A percentile compares a stretch with the other conserved stretches of the same genome.
Evolutionary conservation across 179 eudicot genomes (phyloP).

Genomic region (Patellifolia procumbens): DNA sequence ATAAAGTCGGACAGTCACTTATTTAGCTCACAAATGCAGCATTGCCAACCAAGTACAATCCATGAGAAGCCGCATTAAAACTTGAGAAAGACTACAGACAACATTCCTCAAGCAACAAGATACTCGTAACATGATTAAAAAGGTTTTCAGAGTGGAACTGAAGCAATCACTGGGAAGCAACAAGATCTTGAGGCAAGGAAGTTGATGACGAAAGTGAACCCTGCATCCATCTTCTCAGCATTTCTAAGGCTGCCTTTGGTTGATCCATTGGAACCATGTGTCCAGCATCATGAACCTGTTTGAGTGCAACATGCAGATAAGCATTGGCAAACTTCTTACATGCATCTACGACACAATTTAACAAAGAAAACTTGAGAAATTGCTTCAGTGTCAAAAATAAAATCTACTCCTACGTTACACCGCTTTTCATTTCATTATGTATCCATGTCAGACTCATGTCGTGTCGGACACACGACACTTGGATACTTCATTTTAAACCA

Average conservation of each 20-base stretch:
- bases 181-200: slow-evolving; percentile 15
- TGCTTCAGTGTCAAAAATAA: background rate
- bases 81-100: background rate
- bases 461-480: too few species aligned
- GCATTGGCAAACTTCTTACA: too few species aligned
- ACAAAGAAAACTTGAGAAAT: background rate
- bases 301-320: background rate
- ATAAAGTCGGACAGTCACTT: too few species aligned
- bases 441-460: too few species aligned
- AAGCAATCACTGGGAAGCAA: slow-evolving; percentile 30
- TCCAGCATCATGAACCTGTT: slow-evolving; percentile 46
- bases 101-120: background rate
- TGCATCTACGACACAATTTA: background rate
- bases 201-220: slow-evolving; percentile 27
- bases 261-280: slow-evolving; percentile 57
- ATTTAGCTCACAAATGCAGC: too few species aligned
- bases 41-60: too few species aligned
- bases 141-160: background rate
- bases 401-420: too few species aligned
- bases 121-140: background rate
- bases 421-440: too few species aligned
- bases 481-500: too few species aligned
- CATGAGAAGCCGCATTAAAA: too few species aligned
- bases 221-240: slow-evolving; percentile 41
- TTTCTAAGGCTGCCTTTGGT: slow-evolving; percentile 43